phyloP scores from a whole-genome alignment of 2,329 filamentous ascomycete genomes.

The Sporothrix globosa region DNA sequence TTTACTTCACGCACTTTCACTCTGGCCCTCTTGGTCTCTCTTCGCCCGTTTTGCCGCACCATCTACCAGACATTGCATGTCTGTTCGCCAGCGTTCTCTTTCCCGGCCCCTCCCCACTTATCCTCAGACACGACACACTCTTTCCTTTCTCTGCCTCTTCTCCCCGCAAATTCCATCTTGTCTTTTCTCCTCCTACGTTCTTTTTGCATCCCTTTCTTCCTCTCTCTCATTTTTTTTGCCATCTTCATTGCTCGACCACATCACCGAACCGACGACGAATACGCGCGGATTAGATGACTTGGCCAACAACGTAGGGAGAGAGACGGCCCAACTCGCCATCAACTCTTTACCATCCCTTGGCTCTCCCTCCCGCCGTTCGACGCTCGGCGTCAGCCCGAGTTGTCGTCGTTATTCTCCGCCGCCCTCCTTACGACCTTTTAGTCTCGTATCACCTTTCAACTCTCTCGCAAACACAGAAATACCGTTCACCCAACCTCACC shows the following conservation, averaged over 20 bases:
- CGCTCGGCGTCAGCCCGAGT: slow-evolving; percentile 29
- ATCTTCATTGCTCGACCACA: slow-evolving; percentile 40
- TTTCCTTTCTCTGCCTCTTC: not conserved
- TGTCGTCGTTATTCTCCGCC: not conserved
- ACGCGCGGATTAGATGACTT: slow-evolving; percentile 51
- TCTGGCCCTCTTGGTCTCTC: not conserved
- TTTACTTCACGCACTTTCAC: not conserved
- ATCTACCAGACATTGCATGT: not conserved
- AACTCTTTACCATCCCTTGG: slow-evolving; percentile 17
- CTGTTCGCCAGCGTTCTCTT: slow-evolving; percentile 31
- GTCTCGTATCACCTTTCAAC: too few relatives aligned
- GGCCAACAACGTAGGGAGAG: slow-evolving; percentile 45
- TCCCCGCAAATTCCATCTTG: not conserved
- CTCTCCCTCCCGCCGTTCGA: slow-evolving; percentile 19
- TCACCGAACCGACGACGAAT: slow-evolving; percentile 39
- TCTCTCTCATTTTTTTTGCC: slow-evolving; percentile 35
- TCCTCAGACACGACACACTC: slow-evolving; percentile 6
- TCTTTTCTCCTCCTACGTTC: slow-evolving; percentile 16
- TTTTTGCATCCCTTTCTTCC: slow-evolving; percentile 33
- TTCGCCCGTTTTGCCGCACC: not conserved
- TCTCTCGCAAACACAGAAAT: not conserved
- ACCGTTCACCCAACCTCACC: not conserved
- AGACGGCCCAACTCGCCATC: slow-evolving; percentile 41
- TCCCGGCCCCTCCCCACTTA: slow-evolving; percentile 39
- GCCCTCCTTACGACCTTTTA: not conserved